These are phyloP conservation scores for Penicillium pulvis DNA, from an alignment of 495 filamentous ascomycete genomes.

Conservation along the genomic window DNA sequence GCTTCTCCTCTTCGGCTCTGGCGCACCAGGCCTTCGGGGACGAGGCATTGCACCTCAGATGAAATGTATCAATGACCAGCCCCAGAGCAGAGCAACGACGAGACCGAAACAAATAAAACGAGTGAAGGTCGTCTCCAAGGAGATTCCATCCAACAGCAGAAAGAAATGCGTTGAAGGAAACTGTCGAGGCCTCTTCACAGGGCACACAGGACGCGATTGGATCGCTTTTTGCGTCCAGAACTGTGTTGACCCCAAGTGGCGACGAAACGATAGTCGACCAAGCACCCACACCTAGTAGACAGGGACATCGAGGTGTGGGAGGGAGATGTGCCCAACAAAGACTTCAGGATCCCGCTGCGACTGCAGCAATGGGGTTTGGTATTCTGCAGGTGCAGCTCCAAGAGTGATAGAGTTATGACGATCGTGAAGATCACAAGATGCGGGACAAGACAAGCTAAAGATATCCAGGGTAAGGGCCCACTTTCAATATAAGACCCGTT, in stretches of 20 bases:
- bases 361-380: constrained; percentile 18
- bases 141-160: not conserved
- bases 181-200: constrained; percentile 18
- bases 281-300: constrained; percentile 43
- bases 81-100: not conserved
- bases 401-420: constrained; percentile 12
- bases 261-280: constrained; percentile 47
- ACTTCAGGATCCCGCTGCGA: constrained; percentile 15
- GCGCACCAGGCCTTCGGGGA: constrained; percentile 64
- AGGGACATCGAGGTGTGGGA: constrained; percentile 47
- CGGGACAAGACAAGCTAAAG: not conserved
- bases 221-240: constrained; percentile 35
- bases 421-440: constrained; percentile 12
- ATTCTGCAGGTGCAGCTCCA: constrained; percentile 9
- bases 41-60: constrained; percentile 59
- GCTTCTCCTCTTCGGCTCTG: constrained; percentile 71
- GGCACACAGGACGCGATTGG: constrained; percentile 15
- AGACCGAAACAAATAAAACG: not conserved
- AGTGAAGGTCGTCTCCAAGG: not conserved
- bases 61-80: not conserved
- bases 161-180: not conserved
- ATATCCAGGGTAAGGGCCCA: constrained; percentile 12
- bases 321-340: constrained; percentile 29
- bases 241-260: constrained; percentile 43
- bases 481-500: constrained; percentile 1